These are phyloP conservation scores for Penicillium dipodomyicola DNA, from an alignment of 495 filamentous ascomycete species.

Conservation along the genomic window DNA sequence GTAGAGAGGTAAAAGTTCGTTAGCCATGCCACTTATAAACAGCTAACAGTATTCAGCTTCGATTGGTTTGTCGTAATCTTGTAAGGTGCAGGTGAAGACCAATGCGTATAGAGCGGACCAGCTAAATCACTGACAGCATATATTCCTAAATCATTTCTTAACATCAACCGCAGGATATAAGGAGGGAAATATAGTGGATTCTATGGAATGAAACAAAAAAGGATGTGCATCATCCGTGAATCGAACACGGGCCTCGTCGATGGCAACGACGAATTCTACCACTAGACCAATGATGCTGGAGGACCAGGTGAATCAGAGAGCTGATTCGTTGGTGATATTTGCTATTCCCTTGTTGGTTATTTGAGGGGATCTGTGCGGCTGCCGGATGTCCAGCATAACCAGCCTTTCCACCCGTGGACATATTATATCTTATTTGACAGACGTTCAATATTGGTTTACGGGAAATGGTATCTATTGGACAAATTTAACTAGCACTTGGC, in stretches of 20 bases:
- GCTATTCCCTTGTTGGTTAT: background rate
- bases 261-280: slow-evolving; percentile 61
- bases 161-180: too few species aligned
- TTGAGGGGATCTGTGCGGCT: background rate
- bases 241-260: slow-evolving; percentile 60
- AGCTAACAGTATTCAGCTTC: background rate
- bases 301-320: background rate
- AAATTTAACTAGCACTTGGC: background rate
- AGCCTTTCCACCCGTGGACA: too few species aligned
- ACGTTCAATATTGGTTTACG: background rate
- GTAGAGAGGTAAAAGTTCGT: too few species aligned
- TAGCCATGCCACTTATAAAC: background rate
- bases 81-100: background rate
- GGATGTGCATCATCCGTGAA: slow-evolving; percentile 53
- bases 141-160: too few species aligned
- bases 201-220: slow-evolving; percentile 5
- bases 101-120: background rate
- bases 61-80: background rate
- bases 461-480: background rate
- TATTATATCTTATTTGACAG: background rate
- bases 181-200: background rate
- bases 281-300: slow-evolving; percentile 55
- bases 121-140: background rate
- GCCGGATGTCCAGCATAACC: too few species aligned
- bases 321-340: slow-evolving; percentile 5